Evolutionary conservation across 257 asterid species (phyloP).

Genomic region (Solanum boliviense): DNA sequence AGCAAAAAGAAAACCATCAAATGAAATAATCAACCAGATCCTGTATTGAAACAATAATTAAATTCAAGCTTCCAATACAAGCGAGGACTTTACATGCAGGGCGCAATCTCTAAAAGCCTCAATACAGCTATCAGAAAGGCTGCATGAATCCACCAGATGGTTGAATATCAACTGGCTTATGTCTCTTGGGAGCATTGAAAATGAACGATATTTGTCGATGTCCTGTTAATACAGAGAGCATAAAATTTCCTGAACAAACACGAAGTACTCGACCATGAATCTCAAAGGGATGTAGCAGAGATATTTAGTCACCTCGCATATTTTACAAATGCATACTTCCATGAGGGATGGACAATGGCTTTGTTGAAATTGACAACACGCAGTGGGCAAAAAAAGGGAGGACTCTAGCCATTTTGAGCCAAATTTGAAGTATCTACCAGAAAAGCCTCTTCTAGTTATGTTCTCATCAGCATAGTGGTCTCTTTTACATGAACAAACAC

Average conservation of each 20-base stretch:
- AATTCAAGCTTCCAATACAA: background rate
- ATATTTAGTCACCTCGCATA: slow-evolving; percentile 48
- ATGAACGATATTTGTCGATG: slow-evolving; percentile 39
- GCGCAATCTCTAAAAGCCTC: slow-evolving; percentile 89
- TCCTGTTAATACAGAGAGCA: slow-evolving; percentile 36
- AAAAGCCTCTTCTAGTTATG: slow-evolving; percentile 37
- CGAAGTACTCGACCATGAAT: background rate
- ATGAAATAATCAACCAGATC: background rate
- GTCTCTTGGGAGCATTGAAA: slow-evolving; percentile 80
- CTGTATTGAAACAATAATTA: background rate
- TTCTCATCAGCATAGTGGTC: slow-evolving; percentile 62
- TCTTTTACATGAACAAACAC: slow-evolving; percentile 89
- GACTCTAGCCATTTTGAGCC: slow-evolving; percentile 85
- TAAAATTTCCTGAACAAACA: background rate
- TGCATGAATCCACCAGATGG: slow-evolving; percentile 63
- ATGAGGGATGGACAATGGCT: slow-evolving; percentile 53
- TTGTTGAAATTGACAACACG: slow-evolving; percentile 38
- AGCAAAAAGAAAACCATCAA: background rate
- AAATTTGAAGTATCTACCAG: slow-evolving; percentile 70
- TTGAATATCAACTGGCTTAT: slow-evolving; percentile 78
- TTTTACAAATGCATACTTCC: slow-evolving; percentile 67
- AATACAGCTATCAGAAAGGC: slow-evolving; percentile 38
- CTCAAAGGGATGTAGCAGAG: background rate
- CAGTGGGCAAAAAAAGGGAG: slow-evolving; percentile 40
- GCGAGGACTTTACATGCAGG: slow-evolving; percentile 49